Percentiles rank a stretch among this genome's conserved stretches.
Evolutionary conservation across 164 flowering plant species (phyloP).

Genomic region (Macadamia tetraphylla): DNA sequence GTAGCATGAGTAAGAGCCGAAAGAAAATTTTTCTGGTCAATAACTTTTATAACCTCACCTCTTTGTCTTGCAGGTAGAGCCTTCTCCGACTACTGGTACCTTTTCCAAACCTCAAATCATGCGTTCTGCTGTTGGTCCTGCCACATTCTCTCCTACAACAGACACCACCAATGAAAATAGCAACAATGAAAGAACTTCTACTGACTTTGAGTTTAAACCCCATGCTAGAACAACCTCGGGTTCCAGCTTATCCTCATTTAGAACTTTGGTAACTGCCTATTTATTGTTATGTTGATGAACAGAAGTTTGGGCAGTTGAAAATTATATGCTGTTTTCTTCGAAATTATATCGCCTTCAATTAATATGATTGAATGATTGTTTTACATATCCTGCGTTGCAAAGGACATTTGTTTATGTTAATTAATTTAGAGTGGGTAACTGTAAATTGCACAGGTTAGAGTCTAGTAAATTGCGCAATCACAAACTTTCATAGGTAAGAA

Average conservation of each 20-base stretch:
- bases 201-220: slow-evolving; percentile 69
- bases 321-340: no score
- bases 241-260: slow-evolving; percentile 24
- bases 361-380: background rate
- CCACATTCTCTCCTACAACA: slow-evolving; percentile 23
- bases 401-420: background rate
- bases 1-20: background rate
- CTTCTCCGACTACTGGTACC: slow-evolving; percentile 92
- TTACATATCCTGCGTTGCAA: background rate
- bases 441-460: background rate
- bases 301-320: background rate
- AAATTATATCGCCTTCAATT: no score
- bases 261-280: slow-evolving; percentile 41
- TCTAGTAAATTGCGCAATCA: background rate
- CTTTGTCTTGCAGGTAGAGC: slow-evolving; percentile 25
- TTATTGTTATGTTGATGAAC: background rate
- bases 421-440: background rate
- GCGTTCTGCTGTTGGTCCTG: slow-evolving; percentile 24
- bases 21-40: background rate
- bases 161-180: slow-evolving; percentile 21
- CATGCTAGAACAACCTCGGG: slow-evolving; percentile 23
- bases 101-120: slow-evolving; percentile 39
- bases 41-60: background rate
- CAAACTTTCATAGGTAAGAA: background rate
- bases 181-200: slow-evolving; percentile 34